A percentile compares a stretch with the other conserved stretches of the same genome.
phyloP scores from a whole-genome alignment of 2,329 filamentous ascomycete species.

The Pseudogymnoascus sp. region DNA sequence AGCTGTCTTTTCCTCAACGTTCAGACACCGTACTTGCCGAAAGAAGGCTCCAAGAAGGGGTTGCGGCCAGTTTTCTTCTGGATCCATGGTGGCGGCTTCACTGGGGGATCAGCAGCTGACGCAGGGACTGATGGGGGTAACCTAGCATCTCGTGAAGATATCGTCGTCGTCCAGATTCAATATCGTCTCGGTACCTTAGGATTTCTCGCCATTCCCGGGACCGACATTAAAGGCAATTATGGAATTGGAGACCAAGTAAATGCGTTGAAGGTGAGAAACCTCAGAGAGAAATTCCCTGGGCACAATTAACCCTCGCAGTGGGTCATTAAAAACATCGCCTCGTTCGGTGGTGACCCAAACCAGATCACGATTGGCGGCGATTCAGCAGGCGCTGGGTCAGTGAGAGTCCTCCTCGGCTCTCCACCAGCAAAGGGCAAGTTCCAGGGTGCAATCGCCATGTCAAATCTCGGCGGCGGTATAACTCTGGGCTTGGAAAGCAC shows the following conservation, averaged over 20 bases:
- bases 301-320: conserved; percentile 29
- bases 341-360: conserved; percentile 40
- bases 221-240: conserved; percentile 44
- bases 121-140: conserved; percentile 23
- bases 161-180: conserved; percentile 25
- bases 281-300: neutral
- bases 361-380: conserved; percentile 44
- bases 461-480: conserved; percentile 46
- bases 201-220: conserved; percentile 43
- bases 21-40: conserved; percentile 33
- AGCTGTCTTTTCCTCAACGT: conserved; percentile 28
- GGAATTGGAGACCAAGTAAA: conserved; percentile 45
- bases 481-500: conserved; percentile 38
- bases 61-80: conserved; percentile 31
- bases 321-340: conserved; percentile 39
- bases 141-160: conserved; percentile 24
- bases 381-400: conserved; percentile 43
- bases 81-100: conserved; percentile 31
- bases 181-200: conserved; percentile 25
- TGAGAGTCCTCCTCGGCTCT: conserved; percentile 42
- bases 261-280: conserved; percentile 34
- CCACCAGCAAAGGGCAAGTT: conserved; percentile 40
- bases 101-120: conserved; percentile 21
- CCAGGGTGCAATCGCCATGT: conserved; percentile 41
- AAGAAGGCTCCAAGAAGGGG: conserved; percentile 15